phyloP scores from a whole-genome alignment of 139 green algal genomes.

The Eudorina sp. region DNA sequence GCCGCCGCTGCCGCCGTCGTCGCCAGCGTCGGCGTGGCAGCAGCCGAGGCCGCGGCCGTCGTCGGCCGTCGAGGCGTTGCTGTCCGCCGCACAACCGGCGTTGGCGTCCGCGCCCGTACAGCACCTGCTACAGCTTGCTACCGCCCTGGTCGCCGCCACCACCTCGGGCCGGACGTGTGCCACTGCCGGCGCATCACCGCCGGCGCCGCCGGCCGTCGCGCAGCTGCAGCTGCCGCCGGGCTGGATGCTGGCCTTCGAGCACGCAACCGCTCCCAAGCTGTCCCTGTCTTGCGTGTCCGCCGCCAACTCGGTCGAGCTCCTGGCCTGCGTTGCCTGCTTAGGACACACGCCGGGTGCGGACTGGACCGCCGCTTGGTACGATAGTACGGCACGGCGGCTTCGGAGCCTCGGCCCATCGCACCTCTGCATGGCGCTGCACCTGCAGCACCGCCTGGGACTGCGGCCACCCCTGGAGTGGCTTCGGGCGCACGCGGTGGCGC shows the following conservation, averaged over 20 bases:
- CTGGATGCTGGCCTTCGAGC: background rate
- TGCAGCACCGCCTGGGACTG: conserved; percentile 20
- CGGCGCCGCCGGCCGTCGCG: background rate
- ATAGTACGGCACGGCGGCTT: conserved; percentile 26
- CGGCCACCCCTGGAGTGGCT: conserved; percentile 40
- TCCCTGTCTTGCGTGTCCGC: background rate
- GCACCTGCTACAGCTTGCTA: conserved; percentile 12
- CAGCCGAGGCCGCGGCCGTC: background rate
- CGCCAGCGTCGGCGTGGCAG: background rate
- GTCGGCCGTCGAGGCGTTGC: background rate
- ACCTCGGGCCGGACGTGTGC: background rate
- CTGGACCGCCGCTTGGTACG: conserved; percentile 44
- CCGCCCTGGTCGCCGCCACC: conserved; percentile 11
- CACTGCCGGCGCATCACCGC: background rate
- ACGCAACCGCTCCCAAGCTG: background rate
- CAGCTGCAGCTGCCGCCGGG: background rate
- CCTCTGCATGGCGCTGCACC: conserved; percentile 22
- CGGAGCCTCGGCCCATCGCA: conserved; percentile 24
- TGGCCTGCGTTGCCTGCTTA: conserved; percentile 15
- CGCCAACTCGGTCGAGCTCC: background rate
- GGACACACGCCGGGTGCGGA: background rate
- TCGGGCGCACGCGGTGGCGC: background rate
- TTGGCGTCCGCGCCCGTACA: conserved; percentile 4
- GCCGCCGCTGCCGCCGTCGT: background rate
- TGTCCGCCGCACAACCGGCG: background rate